Evolutionary conservation across 148 eudicot species (phyloP).

Genomic region (Cornus suecica): DNA sequence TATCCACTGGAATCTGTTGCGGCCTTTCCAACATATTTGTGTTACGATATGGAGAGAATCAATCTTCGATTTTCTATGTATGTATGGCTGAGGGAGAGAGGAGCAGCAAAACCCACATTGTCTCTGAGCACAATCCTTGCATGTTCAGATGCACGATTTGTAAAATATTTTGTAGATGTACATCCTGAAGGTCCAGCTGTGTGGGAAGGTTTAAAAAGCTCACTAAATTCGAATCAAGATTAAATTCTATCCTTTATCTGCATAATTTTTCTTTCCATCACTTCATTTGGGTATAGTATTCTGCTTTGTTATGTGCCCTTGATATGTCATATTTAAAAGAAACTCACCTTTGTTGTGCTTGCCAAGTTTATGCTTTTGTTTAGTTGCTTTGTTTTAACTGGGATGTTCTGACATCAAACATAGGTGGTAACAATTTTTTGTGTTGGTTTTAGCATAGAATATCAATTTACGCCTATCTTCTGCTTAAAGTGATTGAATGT

Average conservation of each 20-base stretch:
- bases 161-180: conserved; percentile 41
- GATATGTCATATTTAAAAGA: no score
- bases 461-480: no score
- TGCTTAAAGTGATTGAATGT: no score
- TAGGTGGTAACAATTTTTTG: no score
- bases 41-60: conserved; percentile 53
- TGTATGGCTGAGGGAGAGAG: conserved; percentile 41
- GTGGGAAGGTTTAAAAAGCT: conserved; percentile 43
- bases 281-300: no score
- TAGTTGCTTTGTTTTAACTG: no score
- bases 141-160: conserved; percentile 45
- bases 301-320: no score
- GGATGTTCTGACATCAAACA: no score
- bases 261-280: no score
- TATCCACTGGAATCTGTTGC: conserved; percentile 45
- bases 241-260: not conserved
- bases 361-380: no score
- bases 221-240: conserved; percentile 13
- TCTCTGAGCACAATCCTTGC: conserved; percentile 50
- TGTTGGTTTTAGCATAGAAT: no score
- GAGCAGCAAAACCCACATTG: conserved; percentile 40
- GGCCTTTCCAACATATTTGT: conserved; percentile 50
- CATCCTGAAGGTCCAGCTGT: conserved; percentile 46
- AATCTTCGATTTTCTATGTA: conserved; percentile 47
- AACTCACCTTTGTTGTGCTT: no score